A percentile compares a stretch with the other conserved stretches of the same genome.
These are phyloP conservation scores for Ricinus communis DNA, from an alignment of 345 rosid genomes.

Conservation along the genomic window DNA sequence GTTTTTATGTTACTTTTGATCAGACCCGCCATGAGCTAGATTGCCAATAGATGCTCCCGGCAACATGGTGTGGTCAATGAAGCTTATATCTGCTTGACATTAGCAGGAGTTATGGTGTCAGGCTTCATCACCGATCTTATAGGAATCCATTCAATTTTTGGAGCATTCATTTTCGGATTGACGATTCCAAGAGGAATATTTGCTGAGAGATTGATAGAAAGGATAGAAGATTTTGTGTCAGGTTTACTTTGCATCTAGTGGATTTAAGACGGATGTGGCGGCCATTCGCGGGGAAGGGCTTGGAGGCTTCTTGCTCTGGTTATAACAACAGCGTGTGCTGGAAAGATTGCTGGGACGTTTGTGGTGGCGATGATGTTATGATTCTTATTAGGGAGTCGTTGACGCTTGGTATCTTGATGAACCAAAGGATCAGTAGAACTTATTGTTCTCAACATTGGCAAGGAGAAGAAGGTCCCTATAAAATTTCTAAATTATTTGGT, in stretches of 20 bases:
- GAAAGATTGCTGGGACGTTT: constrained; percentile 77
- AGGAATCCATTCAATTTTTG: constrained; percentile 84
- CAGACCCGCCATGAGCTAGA: constrained; percentile 76
- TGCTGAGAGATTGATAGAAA: constrained; percentile 67
- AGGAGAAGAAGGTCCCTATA: constrained; percentile 81
- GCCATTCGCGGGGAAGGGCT: constrained; percentile 54
- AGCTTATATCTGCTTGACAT: constrained; percentile 65
- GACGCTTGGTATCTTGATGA: constrained; percentile 79
- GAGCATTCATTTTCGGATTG: constrained; percentile 77
- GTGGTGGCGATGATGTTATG: constrained; percentile 58
- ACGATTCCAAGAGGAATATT: constrained; percentile 79
- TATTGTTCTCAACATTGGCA: constrained; percentile 91
- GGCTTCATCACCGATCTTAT: constrained; percentile 70
- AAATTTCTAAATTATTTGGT: too few relatives aligned
- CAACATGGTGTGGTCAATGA: constrained; percentile 58
- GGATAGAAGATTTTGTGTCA: constrained; percentile 83
- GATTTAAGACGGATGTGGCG: constrained; percentile 72
- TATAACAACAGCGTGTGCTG: constrained; percentile 65
- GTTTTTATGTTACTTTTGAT: constrained; percentile 54
- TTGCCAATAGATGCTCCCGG: constrained; percentile 53
- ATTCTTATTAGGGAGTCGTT: constrained; percentile 74
- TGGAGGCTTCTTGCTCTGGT: constrained; percentile 77
- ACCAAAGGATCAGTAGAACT: constrained; percentile 93
- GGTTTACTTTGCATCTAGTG: constrained; percentile 94
- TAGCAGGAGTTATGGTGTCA: constrained; percentile 73